These are phyloP conservation scores for Mediolabrus comicus DNA, from an alignment of 108 stramenopile genomes.

Conservation along the genomic window DNA sequence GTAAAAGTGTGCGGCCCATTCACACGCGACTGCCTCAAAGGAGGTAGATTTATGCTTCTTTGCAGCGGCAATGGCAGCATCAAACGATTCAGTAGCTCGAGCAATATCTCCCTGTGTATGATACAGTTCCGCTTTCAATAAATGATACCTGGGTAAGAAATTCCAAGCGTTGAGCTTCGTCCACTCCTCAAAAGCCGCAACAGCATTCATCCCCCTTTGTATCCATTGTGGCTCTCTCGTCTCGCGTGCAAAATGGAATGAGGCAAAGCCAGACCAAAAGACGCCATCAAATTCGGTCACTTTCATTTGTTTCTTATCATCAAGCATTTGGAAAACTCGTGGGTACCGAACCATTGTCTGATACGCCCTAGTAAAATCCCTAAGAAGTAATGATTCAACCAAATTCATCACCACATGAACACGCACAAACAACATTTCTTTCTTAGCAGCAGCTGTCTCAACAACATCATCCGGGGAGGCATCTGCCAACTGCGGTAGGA, in stretches of 20 bases:
- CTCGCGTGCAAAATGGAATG: constrained; percentile 16
- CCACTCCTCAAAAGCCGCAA: constrained; percentile 13
- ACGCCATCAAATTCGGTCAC: neutral
- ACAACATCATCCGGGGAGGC: neutral
- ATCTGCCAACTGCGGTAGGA: constrained; percentile 2
- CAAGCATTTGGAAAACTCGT: neutral
- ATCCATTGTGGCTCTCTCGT: constrained; percentile 15
- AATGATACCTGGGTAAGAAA: constrained; percentile 3
- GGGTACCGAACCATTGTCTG: neutral
- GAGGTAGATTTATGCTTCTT: neutral
- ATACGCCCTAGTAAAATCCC: constrained; percentile 12
- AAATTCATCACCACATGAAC: neutral
- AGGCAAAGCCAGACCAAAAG: constrained; percentile 9
- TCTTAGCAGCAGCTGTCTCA: constrained; percentile 1
- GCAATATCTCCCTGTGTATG: neutral
- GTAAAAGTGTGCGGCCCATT: constrained; percentile 15
- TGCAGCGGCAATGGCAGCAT: neutral
- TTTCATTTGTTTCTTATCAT: neutral
- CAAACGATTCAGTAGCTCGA: constrained; percentile 2
- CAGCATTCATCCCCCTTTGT: constrained; percentile 7
- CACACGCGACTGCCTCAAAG: constrained; percentile 11
- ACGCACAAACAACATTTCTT: constrained; percentile 2
- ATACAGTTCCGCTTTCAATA: constrained; percentile 18
- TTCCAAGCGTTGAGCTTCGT: neutral
- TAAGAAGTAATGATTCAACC: neutral